Percentiles rank a stretch among this genome's conserved stretches.
Evolutionary conservation across 352 stramenopile species (phyloP).

Genomic region (Phytopythium ostracodes): DNA sequence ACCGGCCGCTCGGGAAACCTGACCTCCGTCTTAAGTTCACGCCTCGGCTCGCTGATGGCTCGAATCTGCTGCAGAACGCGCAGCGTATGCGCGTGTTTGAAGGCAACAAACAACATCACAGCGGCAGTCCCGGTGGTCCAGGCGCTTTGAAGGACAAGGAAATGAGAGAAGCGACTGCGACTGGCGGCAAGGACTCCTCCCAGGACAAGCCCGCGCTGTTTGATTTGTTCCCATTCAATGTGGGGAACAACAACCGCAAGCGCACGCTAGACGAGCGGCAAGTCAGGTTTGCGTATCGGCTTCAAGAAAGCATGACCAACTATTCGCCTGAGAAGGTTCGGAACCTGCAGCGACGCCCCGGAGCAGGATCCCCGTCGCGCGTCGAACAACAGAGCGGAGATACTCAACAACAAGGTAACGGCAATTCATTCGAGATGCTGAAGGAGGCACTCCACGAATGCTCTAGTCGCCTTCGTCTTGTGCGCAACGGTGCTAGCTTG

Average conservation of each 20-base stretch:
- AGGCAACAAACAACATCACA: background rate
- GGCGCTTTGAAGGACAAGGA: slow-evolving; percentile 18
- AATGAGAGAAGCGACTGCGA: slow-evolving; percentile 7
- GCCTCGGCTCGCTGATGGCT: slow-evolving; percentile 35
- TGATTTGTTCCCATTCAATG: slow-evolving; percentile 31
- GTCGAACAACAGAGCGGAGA: background rate
- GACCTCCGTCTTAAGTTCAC: slow-evolving; percentile 67
- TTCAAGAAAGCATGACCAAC: slow-evolving; percentile 42
- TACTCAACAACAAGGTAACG: slow-evolving; percentile 10
- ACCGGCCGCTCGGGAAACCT: slow-evolving; percentile 59
- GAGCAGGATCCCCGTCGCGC: background rate
- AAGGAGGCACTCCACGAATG: slow-evolving; percentile 51
- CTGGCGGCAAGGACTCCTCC: background rate
- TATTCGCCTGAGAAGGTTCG: slow-evolving; percentile 47
- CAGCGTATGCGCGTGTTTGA: slow-evolving; percentile 24
- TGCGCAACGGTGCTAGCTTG: slow-evolving; percentile 46
- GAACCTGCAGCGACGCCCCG: slow-evolving; percentile 18
- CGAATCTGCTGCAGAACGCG: slow-evolving; percentile 31
- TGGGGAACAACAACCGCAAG: slow-evolving; percentile 29
- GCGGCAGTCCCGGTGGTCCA: background rate
- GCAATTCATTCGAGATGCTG: slow-evolving; percentile 45
- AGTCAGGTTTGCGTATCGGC: slow-evolving; percentile 39
- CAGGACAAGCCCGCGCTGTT: slow-evolving; percentile 9
- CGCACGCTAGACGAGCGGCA: slow-evolving; percentile 42
- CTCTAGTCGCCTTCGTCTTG: slow-evolving; percentile 34